Percentiles rank a stretch among this genome's conserved stretches.
These are phyloP conservation scores for Rhodomyrtus psidioides DNA, from an alignment of 441 rosid species.

Conservation along the genomic window DNA sequence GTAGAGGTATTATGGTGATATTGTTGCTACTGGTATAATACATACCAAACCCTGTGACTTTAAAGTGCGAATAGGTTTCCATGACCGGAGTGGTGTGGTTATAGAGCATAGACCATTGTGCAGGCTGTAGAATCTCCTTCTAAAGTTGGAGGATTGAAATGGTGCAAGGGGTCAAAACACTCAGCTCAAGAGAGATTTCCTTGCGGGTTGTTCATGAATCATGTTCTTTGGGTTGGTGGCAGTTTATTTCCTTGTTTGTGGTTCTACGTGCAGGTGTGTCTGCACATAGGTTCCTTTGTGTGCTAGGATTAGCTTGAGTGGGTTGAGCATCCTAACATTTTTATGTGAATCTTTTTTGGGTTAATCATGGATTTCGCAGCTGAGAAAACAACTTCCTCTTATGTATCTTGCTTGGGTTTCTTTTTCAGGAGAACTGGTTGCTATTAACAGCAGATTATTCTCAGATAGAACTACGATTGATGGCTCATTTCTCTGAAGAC, in stretches of 20 bases:
- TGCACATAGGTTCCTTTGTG: not conserved
- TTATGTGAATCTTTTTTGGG: not conserved
- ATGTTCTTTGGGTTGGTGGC: not conserved
- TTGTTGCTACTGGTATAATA: not conserved
- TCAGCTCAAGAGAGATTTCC: not conserved
- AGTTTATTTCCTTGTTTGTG: not conserved
- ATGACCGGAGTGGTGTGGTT: not conserved
- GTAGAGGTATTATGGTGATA: not conserved
- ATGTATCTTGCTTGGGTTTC: not conserved
- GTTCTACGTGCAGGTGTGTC: not conserved
- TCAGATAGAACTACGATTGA: slow-evolving; percentile 87
- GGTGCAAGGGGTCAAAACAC: not conserved
- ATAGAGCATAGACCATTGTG: not conserved
- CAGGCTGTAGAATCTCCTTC: not conserved
- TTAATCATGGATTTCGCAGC: not conserved
- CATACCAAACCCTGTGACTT: not conserved
- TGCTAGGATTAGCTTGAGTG: not conserved
- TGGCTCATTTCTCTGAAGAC: slow-evolving; percentile 96
- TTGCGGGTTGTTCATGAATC: not conserved
- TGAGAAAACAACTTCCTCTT: not conserved
- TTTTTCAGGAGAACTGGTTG: slow-evolving; percentile 87
- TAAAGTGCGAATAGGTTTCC: not conserved
- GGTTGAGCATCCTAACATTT: not conserved
- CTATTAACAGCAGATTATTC: slow-evolving; percentile 94
- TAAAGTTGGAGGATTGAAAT: not conserved